phyloP scores from a whole-genome alignment of 306 rosid species.

The Rosa persica region DNA sequence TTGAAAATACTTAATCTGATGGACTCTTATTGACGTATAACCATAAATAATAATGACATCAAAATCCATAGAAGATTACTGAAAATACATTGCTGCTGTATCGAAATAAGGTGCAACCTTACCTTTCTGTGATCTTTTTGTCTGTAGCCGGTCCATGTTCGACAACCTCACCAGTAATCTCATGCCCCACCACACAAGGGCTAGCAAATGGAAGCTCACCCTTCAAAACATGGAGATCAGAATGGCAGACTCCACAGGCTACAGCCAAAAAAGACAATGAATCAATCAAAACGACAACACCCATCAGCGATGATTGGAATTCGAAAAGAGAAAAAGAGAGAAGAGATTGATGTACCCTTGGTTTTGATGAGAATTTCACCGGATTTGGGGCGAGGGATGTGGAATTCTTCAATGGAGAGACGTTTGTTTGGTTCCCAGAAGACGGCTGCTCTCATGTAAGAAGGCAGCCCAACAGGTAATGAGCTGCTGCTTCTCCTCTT shows the following conservation, averaged over 20 bases:
- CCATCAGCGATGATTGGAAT: neutral
- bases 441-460: conserved; percentile 83
- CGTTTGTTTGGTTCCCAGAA: conserved; percentile 83
- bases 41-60: neutral
- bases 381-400: conserved; percentile 80
- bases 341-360: conserved; percentile 41
- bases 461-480: conserved; percentile 42
- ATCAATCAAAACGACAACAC: neutral
- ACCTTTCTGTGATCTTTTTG: conserved; percentile 58
- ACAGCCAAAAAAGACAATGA: neutral
- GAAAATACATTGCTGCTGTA: neutral
- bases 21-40: neutral
- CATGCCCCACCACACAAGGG: conserved; percentile 92
- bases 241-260: conserved; percentile 98
- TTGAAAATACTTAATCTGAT: neutral
- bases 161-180: conserved; percentile 88
- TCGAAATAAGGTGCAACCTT: neutral
- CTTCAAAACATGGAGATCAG: conserved; percentile 93
- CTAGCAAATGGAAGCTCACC: conserved; percentile 83
- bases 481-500: neutral
- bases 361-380: conserved; percentile 87
- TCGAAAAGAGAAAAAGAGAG: neutral
- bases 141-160: conserved; percentile 67
- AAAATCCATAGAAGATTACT: neutral
- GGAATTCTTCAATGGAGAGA: conserved; percentile 76